A percentile compares a stretch with the other conserved stretches of the same genome.
phyloP scores from a whole-genome alignment of 768 basidiomycete species.

The Tephrocybe sp. region DNA sequence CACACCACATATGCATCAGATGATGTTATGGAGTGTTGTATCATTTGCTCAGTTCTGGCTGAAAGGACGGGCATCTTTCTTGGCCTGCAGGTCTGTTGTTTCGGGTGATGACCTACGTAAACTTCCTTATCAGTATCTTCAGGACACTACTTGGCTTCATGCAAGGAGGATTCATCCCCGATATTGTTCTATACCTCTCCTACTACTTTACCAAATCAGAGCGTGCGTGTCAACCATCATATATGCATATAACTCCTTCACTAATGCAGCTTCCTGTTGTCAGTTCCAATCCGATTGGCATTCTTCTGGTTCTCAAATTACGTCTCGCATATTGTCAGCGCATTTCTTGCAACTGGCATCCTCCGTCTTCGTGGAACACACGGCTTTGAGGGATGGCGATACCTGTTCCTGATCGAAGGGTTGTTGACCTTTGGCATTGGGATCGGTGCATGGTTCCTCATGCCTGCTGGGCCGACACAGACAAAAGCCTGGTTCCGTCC shows the following conservation, averaged over 20 bases:
- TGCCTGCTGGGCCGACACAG: slow-evolving; percentile 66
- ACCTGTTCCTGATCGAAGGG: slow-evolving; percentile 58
- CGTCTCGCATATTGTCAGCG: slow-evolving; percentile 49
- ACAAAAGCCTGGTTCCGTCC: slow-evolving; percentile 60
- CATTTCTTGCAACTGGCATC: slow-evolving; percentile 68
- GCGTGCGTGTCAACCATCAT: slow-evolving; percentile 32
- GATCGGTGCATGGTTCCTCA: slow-evolving; percentile 50
- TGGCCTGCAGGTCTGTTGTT: slow-evolving; percentile 47
- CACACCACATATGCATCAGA: slow-evolving; percentile 26
- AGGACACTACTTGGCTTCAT: slow-evolving; percentile 50
- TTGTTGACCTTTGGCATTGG: slow-evolving; percentile 50
- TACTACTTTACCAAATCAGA: slow-evolving; percentile 65
- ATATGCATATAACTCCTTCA: no score
- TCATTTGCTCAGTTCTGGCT: slow-evolving; percentile 64
- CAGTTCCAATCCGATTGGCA: slow-evolving; percentile 68
- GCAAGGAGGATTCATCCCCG: slow-evolving; percentile 67
- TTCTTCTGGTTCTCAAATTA: slow-evolving; percentile 71
- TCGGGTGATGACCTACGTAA: background rate
- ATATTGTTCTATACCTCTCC: slow-evolving; percentile 62
- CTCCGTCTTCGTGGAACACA: slow-evolving; percentile 50
- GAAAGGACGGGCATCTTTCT: slow-evolving; percentile 48
- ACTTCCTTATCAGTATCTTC: background rate
- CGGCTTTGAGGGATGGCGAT: slow-evolving; percentile 59
- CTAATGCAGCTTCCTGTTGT: background rate
- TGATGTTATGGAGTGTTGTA: slow-evolving; percentile 56